Base-by-base conservation (phyloP, 176 grass and related monocot species). In the Eleusine indica region DNA sequence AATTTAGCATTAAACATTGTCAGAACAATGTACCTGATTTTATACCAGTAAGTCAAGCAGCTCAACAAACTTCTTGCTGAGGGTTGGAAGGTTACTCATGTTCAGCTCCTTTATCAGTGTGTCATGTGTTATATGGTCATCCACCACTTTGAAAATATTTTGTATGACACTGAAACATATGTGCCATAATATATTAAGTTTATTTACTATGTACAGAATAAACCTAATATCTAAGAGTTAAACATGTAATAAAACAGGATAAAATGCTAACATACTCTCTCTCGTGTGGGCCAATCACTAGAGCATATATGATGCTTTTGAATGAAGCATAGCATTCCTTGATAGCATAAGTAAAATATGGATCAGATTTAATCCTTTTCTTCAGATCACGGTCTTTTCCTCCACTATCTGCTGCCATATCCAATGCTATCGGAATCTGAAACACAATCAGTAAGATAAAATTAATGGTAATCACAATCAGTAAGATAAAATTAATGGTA, bases 391-490 rank as follows among this genome's bases (percentile, higher is more conserved):
- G 84, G 66, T 98, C 92, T 86, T 92, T 95, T 84, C 92, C 92
- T 70, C 82, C 75, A 79, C 96, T 95, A 60, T 98, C 96, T 76
- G 91, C 89, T 13, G 96, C 92, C 96, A 98, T 98, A 83, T 98
- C 91, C 71, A 98, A 77, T 76, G 96, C 96, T 90, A 98, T 95
- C 60, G 92, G 96, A 62, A 98, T 98, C 96, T 98, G 86, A 68
- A 67, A 71, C 69, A 13, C 63, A 87, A n/a, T 8, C 46, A 74
- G 84, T 35, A 52, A 79, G 69, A 64, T 8, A 40, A 80, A 68
- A 51, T 86, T 61, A 78, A 81, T 76, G 25, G 65, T 13, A 68
- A 71, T 43, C 69, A 12, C 63, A 87, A n/a, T 8, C 46, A 74
- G 84, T 42, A 52, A 79, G 69, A 63, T 8, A 39, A 80, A 68